Percentiles rank a stretch among this genome's conserved stretches.
Evolutionary conservation across 352 stramenopile genomes (phyloP).

Genomic region (Phytophthora idaei): DNA sequence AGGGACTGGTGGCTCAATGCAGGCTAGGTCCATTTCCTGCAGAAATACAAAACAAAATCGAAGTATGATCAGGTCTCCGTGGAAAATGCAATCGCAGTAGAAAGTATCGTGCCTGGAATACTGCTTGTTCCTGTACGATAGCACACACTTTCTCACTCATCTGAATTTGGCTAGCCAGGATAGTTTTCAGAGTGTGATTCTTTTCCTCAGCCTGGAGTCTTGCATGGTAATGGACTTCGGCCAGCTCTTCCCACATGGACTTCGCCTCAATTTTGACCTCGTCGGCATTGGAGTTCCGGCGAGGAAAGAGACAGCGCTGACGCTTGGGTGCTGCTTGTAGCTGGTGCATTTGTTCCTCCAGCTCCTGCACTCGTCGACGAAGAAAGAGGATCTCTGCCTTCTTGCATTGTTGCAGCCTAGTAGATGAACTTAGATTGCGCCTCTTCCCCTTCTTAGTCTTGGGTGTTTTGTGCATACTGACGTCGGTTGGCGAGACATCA

Average conservation of each 20-base stretch:
- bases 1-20: neutral
- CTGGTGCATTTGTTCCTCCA: conserved; percentile 8
- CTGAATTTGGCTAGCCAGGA: conserved; percentile 6
- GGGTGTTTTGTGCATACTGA: neutral
- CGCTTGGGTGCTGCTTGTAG: neutral
- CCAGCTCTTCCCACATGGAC: conserved; percentile 9
- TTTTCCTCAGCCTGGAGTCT: conserved; percentile 14
- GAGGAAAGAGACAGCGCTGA: neutral
- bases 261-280: neutral
- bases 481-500: conserved; percentile 2
- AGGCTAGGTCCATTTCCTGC: conserved; percentile 1
- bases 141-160: neutral
- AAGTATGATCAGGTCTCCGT: too few relatives aligned
- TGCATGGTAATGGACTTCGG: conserved; percentile 2
- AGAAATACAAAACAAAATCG: too few relatives aligned
- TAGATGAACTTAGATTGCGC: conserved; percentile 25
- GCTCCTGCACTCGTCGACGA: conserved; percentile 11
- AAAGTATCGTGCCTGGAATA: neutral
- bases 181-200: conserved; percentile 12
- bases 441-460: conserved; percentile 19
- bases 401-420: conserved; percentile 25
- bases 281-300: neutral
- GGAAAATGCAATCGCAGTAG: neutral
- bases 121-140: neutral
- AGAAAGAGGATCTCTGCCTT: conserved; percentile 20